Base-by-base conservation (phyloP, 192 early-diverging fungal species). In the Rhizophagus sp. region DNA sequence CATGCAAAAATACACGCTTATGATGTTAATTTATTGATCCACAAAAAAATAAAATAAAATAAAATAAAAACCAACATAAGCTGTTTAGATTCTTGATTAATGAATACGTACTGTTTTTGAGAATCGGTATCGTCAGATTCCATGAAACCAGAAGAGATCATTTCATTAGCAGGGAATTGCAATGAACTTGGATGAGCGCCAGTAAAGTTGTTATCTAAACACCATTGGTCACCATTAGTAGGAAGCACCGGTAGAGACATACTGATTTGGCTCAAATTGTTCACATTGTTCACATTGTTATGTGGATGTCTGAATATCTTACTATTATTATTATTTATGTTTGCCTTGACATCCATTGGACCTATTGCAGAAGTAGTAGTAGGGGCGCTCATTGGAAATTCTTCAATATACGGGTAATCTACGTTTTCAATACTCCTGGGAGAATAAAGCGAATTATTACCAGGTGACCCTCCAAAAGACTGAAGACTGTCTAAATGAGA, bases 401-500 rank as follows among this genome's bases (percentile, higher is more conserved):
- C 84, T 62, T 81, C 76, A 25, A 69, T 50, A n/a, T 78, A 82
- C 75, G 81, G 79, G 71, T 82, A 82, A 57, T 83, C 82, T 22
- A 81, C 65, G 65, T 81, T 78, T 15, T 83, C 82, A 24, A 64
- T 34, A 82, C 79, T 41, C 6, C 39, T 80, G 10, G 82, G 80
- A 30, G 82, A 83, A 57, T 85, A 85, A 11, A 82, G 57, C 0
- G 84, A 83, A 2, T 80, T 78, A 41, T 83, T 82, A 22, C 80
- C 82, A 13, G 84, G 84, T 8, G 84, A 85, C 8, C 81, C 84
- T 0, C 84, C 84, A 44, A 79, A 85, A 30, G 78, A 76, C 57
- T 76, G 62, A 30, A 64, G 50, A 30, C 63, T 61, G 15, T 44
- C 78, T n/a, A 69, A 22, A 49, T 76, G 62, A 25, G 27, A 49